These are phyloP conservation scores for Melampsora larici-populina DNA, from an alignment of 1,284 basidiomycete genomes.

Conservation along the genomic window DNA sequence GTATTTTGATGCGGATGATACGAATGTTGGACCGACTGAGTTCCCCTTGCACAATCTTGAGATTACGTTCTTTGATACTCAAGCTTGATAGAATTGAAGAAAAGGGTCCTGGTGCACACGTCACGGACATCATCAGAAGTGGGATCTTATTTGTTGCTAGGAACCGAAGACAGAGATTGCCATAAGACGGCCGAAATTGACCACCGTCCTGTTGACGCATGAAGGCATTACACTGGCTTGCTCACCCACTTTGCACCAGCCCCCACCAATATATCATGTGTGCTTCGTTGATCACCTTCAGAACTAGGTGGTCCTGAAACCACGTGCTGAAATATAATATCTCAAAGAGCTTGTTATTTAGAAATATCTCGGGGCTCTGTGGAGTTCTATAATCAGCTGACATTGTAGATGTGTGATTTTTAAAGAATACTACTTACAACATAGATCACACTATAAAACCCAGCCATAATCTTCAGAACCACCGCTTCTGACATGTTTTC, in stretches of 20 bases:
- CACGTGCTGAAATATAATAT: too few species aligned
- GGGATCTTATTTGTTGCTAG: too few species aligned
- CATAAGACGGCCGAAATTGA: too few species aligned
- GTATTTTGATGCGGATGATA: background rate
- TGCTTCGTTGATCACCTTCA: too few species aligned
- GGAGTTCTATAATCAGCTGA: background rate
- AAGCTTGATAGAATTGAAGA: background rate
- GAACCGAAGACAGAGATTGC: too few species aligned
- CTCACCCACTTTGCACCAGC: too few species aligned
- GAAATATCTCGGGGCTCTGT: conserved; percentile 16
- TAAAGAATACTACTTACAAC: background rate
- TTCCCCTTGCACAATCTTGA: background rate
- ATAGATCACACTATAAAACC: conserved; percentile 13
- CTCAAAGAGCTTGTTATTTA: too few species aligned
- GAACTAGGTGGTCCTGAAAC: too few species aligned
- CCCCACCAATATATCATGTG: too few species aligned
- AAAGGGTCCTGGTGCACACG: conserved; percentile 1
- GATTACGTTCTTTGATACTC: conserved; percentile 6
- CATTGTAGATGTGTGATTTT: background rate
- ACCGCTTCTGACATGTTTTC: background rate
- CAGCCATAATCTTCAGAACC: background rate
- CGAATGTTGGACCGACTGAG: background rate
- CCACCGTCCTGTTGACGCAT: too few species aligned
- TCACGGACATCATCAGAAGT: background rate
- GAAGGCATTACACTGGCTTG: too few species aligned